phyloP scores from a whole-genome alignment of 305 asterid species.

The Fraxinus velutina region DNA sequence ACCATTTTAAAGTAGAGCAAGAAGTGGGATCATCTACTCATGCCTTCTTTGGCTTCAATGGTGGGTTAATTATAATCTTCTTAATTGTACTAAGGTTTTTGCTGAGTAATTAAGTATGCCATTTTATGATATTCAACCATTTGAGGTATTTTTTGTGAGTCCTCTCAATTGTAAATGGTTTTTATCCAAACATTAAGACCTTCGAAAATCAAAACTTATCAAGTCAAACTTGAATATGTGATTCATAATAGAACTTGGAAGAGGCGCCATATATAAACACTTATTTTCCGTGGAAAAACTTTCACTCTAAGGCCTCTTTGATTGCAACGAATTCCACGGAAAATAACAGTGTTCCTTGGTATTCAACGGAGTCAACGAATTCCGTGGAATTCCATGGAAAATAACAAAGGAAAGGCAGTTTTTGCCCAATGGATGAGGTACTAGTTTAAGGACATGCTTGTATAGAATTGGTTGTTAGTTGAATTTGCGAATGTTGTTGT shows the following conservation, averaged over 20 bases:
- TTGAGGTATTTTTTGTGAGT: background rate
- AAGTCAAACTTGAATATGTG: background rate
- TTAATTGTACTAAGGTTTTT: background rate
- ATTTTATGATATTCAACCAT: background rate
- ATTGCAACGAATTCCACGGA: too few species aligned
- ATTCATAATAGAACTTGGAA: background rate
- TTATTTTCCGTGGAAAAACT: background rate
- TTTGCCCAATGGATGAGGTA: background rate
- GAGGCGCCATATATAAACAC: too few species aligned
- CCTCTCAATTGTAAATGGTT: background rate
- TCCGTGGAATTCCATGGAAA: too few species aligned
- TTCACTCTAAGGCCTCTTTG: background rate
- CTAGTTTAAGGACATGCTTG: background rate
- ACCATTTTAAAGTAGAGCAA: slow-evolving; percentile 76
- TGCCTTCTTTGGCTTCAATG: slow-evolving; percentile 79
- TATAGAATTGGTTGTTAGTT: background rate
- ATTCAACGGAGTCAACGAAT: too few species aligned
- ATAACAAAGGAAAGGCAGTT: background rate
- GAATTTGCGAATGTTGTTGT: background rate
- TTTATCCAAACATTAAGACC: background rate
- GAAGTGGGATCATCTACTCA: slow-evolving; percentile 79
- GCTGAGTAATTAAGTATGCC: background rate
- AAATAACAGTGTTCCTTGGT: too few species aligned
- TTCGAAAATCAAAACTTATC: background rate
- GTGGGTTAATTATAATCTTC: slow-evolving; percentile 22